phyloP scores from a whole-genome alignment of 163 green algal genomes.

The Scenedesmus sp. region DNA sequence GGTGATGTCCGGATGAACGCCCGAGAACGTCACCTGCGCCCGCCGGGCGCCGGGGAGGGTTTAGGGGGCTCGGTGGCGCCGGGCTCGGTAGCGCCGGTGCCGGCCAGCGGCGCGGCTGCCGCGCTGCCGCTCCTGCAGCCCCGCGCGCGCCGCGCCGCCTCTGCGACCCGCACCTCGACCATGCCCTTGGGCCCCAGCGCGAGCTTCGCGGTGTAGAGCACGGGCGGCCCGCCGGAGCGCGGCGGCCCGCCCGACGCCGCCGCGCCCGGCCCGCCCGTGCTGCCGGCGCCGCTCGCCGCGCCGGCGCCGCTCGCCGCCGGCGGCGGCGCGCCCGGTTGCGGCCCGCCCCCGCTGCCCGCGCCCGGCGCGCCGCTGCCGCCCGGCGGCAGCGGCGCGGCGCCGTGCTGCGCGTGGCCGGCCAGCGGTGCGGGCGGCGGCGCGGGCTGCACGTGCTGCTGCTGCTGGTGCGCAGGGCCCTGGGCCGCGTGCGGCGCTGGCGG shows the following conservation, averaged over 20 bases:
- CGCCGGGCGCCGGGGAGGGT: not conserved
- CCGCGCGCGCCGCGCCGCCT: not conserved
- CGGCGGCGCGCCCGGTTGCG: not conserved
- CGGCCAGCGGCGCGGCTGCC: not conserved
- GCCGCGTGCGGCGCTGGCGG: not conserved
- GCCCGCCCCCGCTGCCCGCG: not conserved
- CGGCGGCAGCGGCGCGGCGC: not conserved
- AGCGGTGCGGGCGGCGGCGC: not conserved
- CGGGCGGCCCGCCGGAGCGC: not conserved
- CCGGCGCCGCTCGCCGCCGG: not conserved
- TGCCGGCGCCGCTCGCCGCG: not conserved
- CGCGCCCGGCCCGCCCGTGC: not conserved
- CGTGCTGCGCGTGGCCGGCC: not conserved
- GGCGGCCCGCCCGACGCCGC: not conserved
- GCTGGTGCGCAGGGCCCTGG: slow-evolving; percentile 1
- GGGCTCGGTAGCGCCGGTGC: not conserved
- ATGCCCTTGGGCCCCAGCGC: slow-evolving; percentile 7
- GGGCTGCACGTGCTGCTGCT: slow-evolving; percentile 8
- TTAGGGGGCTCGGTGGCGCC: not conserved
- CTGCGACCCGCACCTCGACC: slow-evolving; percentile 23
- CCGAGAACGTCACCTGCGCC: slow-evolving; percentile 23
- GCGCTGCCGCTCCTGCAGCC: not conserved
- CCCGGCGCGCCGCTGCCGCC: not conserved
- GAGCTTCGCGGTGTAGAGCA: slow-evolving; percentile 25
- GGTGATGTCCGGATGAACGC: not conserved